Evolutionary conservation across 306 rosid genomes (phyloP).

Genomic region (Pueraria montana): DNA sequence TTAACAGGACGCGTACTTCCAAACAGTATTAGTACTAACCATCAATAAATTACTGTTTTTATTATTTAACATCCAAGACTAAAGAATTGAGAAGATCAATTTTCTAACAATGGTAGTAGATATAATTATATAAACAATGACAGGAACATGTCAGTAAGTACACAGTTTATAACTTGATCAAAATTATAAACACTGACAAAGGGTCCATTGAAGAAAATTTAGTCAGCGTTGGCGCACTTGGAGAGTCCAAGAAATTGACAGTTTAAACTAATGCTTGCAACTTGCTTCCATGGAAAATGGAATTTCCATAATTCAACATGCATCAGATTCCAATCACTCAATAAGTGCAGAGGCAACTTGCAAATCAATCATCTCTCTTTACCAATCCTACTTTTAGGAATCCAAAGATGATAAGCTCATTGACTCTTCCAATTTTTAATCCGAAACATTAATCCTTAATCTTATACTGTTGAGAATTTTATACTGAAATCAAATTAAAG

Average conservation of each 20-base stretch:
- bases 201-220: conserved; percentile 26
- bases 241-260: conserved; percentile 20
- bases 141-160: neutral
- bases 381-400: conserved; percentile 18
- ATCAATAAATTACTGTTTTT: neutral
- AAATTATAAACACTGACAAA: conserved; percentile 21
- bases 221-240: neutral
- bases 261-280: conserved; percentile 25
- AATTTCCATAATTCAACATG: conserved; percentile 1
- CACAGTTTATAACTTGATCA: conserved; percentile 24
- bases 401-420: neutral
- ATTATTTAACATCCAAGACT: conserved; percentile 34
- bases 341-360: neutral
- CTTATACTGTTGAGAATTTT: neutral
- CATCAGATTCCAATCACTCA: conserved; percentile 24
- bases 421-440: neutral
- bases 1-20: conserved; percentile 10
- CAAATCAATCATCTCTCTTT: conserved; percentile 4
- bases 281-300: conserved; percentile 7
- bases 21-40: neutral
- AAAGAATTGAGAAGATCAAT: conserved; percentile 15
- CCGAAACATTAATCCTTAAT: conserved; percentile 17
- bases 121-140: conserved; percentile 15
- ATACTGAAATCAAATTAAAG: too few relatives aligned
- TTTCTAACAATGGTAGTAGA: conserved; percentile 11